Conservation (phyloP, 2,329 filamentous ascomycete genomes). For the Ilyonectria robusta region DNA sequence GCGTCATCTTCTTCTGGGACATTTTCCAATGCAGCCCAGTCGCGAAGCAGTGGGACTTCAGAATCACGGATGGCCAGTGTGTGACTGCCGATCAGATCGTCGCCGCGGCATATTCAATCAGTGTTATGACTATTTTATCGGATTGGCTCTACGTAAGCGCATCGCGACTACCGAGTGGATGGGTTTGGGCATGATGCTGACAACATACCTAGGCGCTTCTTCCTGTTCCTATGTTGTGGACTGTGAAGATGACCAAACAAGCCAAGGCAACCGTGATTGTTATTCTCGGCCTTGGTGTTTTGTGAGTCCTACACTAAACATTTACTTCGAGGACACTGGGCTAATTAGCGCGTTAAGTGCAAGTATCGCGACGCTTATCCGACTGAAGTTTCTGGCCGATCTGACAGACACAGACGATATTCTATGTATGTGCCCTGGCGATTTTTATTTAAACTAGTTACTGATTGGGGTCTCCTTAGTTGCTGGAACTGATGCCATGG, state of each 20-base stretch:
- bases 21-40: conserved; percentile 66
- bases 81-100: conserved; percentile 61
- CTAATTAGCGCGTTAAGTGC: conserved; percentile 55
- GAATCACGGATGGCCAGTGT: conserved; percentile 59
- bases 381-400: conserved; percentile 63
- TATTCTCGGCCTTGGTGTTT: conserved; percentile 65
- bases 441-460: neutral
- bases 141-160: conserved; percentile 66
- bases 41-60: conserved; percentile 67
- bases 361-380: conserved; percentile 67
- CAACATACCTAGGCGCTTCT: conserved; percentile 57
- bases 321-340: neutral
- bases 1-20: conserved; percentile 67
- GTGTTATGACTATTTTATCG: conserved; percentile 66
- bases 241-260: conserved; percentile 66
- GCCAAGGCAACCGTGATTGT: conserved; percentile 66
- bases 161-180: neutral
- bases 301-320: conserved; percentile 51
- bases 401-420: conserved; percentile 62
- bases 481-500: conserved; percentile 65
- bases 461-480: conserved; percentile 50
- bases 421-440: conserved; percentile 57
- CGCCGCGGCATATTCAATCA: conserved; percentile 65
- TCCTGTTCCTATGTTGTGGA: conserved; percentile 69
- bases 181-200: conserved; percentile 22